Percentiles rank a stretch among this genome's conserved stretches.
These are phyloP conservation scores for Isabelozyma rhagii DNA, from an alignment of 805 yeast genomes.

Conservation along the genomic window DNA sequence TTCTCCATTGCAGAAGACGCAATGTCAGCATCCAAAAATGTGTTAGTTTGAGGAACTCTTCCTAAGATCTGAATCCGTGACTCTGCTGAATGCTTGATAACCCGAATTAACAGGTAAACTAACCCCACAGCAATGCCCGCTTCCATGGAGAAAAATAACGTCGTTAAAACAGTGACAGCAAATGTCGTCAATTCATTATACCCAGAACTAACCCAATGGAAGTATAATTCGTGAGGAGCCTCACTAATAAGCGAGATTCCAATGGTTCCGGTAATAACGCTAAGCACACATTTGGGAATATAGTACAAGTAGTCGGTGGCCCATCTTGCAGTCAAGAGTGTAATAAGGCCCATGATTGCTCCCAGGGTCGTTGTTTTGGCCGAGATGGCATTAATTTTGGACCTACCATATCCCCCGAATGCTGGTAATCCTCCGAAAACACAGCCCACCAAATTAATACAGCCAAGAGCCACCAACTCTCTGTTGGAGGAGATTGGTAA, in stretches of 20 bases:
- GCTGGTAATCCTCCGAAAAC: constrained; percentile 77
- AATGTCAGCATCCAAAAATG: constrained; percentile 40
- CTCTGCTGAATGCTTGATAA: constrained; percentile 43
- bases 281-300: constrained; percentile 75
- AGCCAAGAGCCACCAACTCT: constrained; percentile 87
- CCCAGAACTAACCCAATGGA: constrained; percentile 72
- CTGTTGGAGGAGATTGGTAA: constrained; percentile 79
- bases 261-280: constrained; percentile 75
- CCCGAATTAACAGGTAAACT: constrained; percentile 72
- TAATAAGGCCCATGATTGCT: constrained; percentile 71
- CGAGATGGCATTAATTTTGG: constrained; percentile 80
- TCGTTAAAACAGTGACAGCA: constrained; percentile 35
- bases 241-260: constrained; percentile 69
- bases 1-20: neutral
- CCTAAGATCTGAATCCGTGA: constrained; percentile 46
- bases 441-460: constrained; percentile 63
- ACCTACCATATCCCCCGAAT: constrained; percentile 95
- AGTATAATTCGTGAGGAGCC: constrained; percentile 72
- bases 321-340: constrained; percentile 61
- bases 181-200: constrained; percentile 65
- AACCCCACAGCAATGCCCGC: constrained; percentile 89
- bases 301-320: constrained; percentile 63
- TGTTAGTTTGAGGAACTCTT: constrained; percentile 38
- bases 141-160: constrained; percentile 64
- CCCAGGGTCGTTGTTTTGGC: constrained; percentile 87